These are phyloP conservation scores for Coleophoma cylindrospora DNA, from an alignment of 2,329 filamentous ascomycete genomes.

Conservation along the genomic window DNA sequence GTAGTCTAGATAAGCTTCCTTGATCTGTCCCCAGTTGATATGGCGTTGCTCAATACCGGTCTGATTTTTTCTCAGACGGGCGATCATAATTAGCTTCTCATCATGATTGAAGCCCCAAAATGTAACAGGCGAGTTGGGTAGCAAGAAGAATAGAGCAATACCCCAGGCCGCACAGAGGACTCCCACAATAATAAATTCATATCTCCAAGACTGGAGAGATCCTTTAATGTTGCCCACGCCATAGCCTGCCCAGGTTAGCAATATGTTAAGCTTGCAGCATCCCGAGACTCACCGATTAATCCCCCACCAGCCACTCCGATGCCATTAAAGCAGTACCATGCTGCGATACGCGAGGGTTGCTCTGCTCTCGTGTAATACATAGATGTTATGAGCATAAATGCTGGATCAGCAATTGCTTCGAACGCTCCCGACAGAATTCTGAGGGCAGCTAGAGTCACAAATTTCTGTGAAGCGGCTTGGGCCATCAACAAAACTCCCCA, in stretches of 20 bases:
- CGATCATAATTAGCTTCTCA: slow-evolving; percentile 39
- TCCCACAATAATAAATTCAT: slow-evolving; percentile 1
- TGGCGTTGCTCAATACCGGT: slow-evolving; percentile 45
- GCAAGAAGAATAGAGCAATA: slow-evolving; percentile 33
- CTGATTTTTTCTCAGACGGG: slow-evolving; percentile 48
- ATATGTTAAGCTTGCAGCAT: too few species aligned
- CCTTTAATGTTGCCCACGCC: too few species aligned
- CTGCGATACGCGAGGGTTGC: slow-evolving; percentile 47
- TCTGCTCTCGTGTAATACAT: slow-evolving; percentile 57
- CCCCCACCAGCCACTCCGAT: too few species aligned
- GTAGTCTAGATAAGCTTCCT: slow-evolving; percentile 37
- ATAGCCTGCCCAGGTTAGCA: too few species aligned
- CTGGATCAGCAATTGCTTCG: slow-evolving; percentile 26
- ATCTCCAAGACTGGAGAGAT: too few species aligned
- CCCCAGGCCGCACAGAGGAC: slow-evolving; percentile 17
- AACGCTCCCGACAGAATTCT: slow-evolving; percentile 33
- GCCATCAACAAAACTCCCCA: slow-evolving; percentile 42
- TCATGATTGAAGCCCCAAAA: slow-evolving; percentile 30
- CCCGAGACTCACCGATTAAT: too few species aligned
- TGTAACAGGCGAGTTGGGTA: slow-evolving; percentile 43
- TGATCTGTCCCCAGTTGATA: slow-evolving; percentile 41
- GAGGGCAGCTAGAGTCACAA: slow-evolving; percentile 24
- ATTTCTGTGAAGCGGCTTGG: slow-evolving; percentile 21
- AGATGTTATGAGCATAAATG: slow-evolving; percentile 48
- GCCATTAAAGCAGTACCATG: slow-evolving; percentile 31